Evolutionary conservation across 1,284 basidiomycete genomes (phyloP), one percentile per base, ranked within the genome.

Genomic region (Tilletia setariae): DNA sequence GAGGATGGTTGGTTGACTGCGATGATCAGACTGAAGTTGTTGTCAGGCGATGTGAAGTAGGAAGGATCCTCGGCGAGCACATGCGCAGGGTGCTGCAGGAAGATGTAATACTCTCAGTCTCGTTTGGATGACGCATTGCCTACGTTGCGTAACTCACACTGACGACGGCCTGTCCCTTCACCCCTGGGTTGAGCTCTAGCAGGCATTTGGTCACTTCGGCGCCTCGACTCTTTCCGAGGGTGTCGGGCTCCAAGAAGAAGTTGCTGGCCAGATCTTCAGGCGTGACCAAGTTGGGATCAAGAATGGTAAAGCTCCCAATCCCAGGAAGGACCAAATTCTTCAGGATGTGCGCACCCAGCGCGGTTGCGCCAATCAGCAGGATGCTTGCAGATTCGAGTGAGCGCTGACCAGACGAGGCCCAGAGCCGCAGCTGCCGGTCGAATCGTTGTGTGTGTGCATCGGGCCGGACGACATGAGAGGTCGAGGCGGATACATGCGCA

Each of bases 271-370:
- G 89, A 78, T 98, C 94, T 64, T 89, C 87, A 2, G 88, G 86
- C 1, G 88, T 86, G 19, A 90, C 90, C 32, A 82, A 76, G 1
- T 84, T 82, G 56, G 87, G 83, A 75, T 95, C 93, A 68, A 95
- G 86, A 82, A 98, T 87, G 53, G 93, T 92, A 82, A 97, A 95
- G 79, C 90, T 87, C 23, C 94, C 92, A 71, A 97, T 89, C 21
- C 95, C 95, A 2, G 95, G 94, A 11, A 98, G 88, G 40, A 97
- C 92, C 71, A 98, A 89, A 81, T 97, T 97, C 86, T 98, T 97
- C 74, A 97, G 86, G 71, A 92, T 88, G 68, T 91, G 90, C 35
- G 91, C 90, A 0, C 91, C 89, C 0, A 93, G 91, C 0, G 92
- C 91, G 49, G 89, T 89, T 6, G 86, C 89, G 56, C 90, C 90